Percentiles rank a stretch among this genome's conserved stretches.
Evolutionary conservation across 2,329 filamentous ascomycete genomes (phyloP).

Genomic region (Pezicula neosporulosa): DNA sequence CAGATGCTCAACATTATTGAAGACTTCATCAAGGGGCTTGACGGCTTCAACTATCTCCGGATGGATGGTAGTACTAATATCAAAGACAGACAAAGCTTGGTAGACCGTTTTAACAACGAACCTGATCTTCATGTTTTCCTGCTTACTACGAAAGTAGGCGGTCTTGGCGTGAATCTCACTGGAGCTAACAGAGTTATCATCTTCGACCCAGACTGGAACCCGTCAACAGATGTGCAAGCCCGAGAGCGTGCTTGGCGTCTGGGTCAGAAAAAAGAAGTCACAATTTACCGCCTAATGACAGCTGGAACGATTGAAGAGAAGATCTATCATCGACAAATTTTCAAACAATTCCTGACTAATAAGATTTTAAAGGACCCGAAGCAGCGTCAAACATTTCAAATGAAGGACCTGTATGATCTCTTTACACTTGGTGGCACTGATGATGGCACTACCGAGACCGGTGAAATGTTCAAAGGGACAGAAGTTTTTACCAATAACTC

Average conservation of each 20-base stretch:
- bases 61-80: constrained; percentile 95
- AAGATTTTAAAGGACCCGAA: constrained; percentile 95
- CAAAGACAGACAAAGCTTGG: constrained; percentile 81
- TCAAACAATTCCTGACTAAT: constrained; percentile 96
- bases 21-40: constrained; percentile 66
- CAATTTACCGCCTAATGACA: constrained; percentile 96
- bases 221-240: constrained; percentile 92
- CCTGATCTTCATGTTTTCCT: constrained; percentile 82
- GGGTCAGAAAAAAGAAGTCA: constrained; percentile 91
- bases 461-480: constrained; percentile 81
- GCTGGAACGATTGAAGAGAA: constrained; percentile 98
- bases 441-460: constrained; percentile 75
- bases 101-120: constrained; percentile 88
- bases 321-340: constrained; percentile 97
- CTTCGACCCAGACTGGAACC: constrained; percentile 98
- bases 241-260: constrained; percentile 93
- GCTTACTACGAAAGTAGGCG: constrained; percentile 92
- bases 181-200: constrained; percentile 96
- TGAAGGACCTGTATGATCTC: constrained; percentile 86
- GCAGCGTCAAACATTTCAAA: constrained; percentile 85
- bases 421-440: constrained; percentile 73
- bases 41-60: constrained; percentile 72
- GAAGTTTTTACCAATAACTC: constrained; percentile 62
- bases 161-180: constrained; percentile 89
- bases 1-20: constrained; percentile 97